Conservation (phyloP, 1,284 basidiomycete genomes). For the Xerocomus amazonicus region DNA sequence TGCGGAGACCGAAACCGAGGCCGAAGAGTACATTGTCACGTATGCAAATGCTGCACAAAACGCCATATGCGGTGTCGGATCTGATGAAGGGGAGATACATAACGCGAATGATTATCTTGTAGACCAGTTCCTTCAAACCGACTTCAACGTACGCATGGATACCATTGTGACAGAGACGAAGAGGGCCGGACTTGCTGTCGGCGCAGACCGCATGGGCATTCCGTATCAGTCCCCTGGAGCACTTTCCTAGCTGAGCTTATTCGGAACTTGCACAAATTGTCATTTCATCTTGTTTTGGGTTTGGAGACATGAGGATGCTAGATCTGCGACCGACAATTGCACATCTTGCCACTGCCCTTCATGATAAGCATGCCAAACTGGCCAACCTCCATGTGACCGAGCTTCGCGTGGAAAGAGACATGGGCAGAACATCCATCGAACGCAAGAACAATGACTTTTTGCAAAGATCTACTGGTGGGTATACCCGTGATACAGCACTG, state of each 20-base stretch:
- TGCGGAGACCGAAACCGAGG: slow-evolving; percentile 32
- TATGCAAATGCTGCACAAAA: not conserved
- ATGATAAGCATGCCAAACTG: slow-evolving; percentile 34
- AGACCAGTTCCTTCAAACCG: not conserved
- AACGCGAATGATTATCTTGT: slow-evolving; percentile 17
- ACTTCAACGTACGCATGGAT: slow-evolving; percentile 44
- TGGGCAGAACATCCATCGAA: not conserved
- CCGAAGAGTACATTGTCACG: slow-evolving; percentile 20
- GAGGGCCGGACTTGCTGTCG: slow-evolving; percentile 45
- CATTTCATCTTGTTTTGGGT: no score
- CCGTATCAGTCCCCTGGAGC: slow-evolving; percentile 53
- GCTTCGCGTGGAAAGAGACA: slow-evolving; percentile 20
- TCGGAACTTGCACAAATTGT: not conserved
- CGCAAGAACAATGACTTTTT: not conserved
- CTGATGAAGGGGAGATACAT: slow-evolving; percentile 30
- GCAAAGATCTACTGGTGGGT: not conserved
- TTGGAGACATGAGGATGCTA: slow-evolving; percentile 25
- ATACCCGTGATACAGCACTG: not conserved
- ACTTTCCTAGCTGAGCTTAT: slow-evolving; percentile 31
- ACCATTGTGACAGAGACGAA: slow-evolving; percentile 50
- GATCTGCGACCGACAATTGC: slow-evolving; percentile 43
- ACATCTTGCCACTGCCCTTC: slow-evolving; percentile 37
- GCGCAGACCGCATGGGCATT: slow-evolving; percentile 40
- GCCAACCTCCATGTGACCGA: slow-evolving; percentile 61
- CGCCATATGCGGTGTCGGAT: slow-evolving; percentile 10